These are phyloP conservation scores for Arthrobotrys entomopaga DNA, from an alignment of 2,329 filamentous ascomycete species.

Conservation along the genomic window DNA sequence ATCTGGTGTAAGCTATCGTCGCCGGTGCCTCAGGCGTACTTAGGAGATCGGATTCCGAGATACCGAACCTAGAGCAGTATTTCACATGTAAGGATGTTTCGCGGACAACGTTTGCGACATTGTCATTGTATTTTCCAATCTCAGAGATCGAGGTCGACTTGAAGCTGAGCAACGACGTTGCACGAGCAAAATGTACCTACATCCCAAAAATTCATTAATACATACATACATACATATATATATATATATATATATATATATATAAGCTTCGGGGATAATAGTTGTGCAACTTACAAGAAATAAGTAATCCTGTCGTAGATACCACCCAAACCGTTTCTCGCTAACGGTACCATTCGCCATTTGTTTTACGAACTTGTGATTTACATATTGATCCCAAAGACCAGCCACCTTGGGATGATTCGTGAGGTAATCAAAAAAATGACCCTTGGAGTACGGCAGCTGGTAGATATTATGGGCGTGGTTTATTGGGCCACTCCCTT, in stretches of 20 bases:
- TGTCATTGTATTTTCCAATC: constrained; percentile 74
- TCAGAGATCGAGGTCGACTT: constrained; percentile 80
- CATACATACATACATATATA: too few species aligned
- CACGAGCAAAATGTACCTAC: constrained; percentile 85
- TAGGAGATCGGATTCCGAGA: constrained; percentile 78
- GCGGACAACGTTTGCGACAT: constrained; percentile 78
- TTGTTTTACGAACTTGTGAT: constrained; percentile 83
- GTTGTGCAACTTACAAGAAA: constrained; percentile 73
- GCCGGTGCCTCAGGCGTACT: constrained; percentile 74
- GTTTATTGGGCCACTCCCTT: constrained; percentile 73
- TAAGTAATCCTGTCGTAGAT: constrained; percentile 90
- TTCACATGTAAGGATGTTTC: constrained; percentile 84
- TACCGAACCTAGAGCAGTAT: constrained; percentile 83
- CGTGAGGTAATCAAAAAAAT: constrained; percentile 85
- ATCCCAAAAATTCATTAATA: background rate
- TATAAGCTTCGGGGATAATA: too few species aligned
- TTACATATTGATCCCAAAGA: constrained; percentile 79
- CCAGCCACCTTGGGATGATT: constrained; percentile 76
- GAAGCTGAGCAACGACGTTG: constrained; percentile 84
- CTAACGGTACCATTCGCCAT: constrained; percentile 81
- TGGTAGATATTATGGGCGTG: constrained; percentile 73
- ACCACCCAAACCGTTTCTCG: constrained; percentile 81
- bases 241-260: too few species aligned
- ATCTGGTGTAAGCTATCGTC: constrained; percentile 85
- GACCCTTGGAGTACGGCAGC: constrained; percentile 72